phyloP scores from a whole-genome alignment of 2,329 filamentous ascomycete genomes.

The Didymella pomorum region DNA sequence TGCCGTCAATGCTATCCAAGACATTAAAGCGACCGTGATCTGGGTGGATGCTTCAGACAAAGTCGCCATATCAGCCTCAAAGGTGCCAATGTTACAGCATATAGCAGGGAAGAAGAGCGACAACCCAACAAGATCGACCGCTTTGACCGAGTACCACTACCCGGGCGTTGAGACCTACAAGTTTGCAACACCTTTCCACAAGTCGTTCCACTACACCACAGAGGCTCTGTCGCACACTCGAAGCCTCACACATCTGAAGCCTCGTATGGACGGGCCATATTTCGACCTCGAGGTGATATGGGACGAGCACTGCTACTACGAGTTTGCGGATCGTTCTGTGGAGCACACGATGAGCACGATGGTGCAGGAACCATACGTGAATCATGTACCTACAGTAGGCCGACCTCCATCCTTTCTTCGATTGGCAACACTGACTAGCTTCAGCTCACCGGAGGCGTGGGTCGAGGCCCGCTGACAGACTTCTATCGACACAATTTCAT shows the following conservation, averaged over 20 bases:
- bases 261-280: background rate
- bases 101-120: background rate
- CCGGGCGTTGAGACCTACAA: constrained; percentile 53
- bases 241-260: background rate
- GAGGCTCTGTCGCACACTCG: background rate
- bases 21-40: background rate
- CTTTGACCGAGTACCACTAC: constrained; percentile 53
- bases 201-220: constrained; percentile 51
- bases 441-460: background rate
- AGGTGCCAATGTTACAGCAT: background rate
- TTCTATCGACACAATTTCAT: background rate
- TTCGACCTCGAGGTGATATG: constrained; percentile 51
- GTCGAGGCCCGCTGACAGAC: background rate
- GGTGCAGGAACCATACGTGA: constrained; percentile 76
- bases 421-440: background rate
- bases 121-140: constrained; percentile 5
- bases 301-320: constrained; percentile 76
- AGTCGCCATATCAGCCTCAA: background rate
- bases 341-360: constrained; percentile 79
- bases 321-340: constrained; percentile 72
- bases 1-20: background rate
- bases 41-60: background rate
- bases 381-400: background rate
- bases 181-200: constrained; percentile 64
- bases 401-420: background rate